These are phyloP conservation scores for Claviceps lovelessii DNA, from an alignment of 2,329 filamentous ascomycete genomes.

Conservation along the genomic window DNA sequence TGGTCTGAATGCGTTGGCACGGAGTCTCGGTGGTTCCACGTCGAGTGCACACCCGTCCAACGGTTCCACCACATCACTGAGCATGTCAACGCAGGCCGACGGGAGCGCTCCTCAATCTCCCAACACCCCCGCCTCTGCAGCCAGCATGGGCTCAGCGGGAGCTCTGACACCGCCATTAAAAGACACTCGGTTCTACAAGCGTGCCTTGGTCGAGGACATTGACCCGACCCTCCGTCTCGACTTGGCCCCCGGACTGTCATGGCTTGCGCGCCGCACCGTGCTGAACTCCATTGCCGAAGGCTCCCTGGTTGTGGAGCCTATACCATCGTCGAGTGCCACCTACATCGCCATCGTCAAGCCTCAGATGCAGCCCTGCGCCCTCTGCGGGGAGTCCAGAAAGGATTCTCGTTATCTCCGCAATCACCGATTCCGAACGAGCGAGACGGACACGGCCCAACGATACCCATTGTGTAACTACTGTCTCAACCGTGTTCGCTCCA, in stretches of 20 bases:
- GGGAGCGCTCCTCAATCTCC: conserved; percentile 44
- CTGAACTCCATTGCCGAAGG: conserved; percentile 73
- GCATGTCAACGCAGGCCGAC: conserved; percentile 31
- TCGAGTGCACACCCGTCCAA: conserved; percentile 39
- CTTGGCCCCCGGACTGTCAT: conserved; percentile 77
- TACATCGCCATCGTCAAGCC: conserved; percentile 35
- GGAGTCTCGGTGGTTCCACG: conserved; percentile 31
- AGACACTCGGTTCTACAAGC: conserved; percentile 89
- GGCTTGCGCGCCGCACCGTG: conserved; percentile 79
- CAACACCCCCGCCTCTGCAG: conserved; percentile 39
- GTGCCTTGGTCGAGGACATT: conserved; percentile 75
- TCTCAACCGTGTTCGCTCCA: conserved; percentile 65
- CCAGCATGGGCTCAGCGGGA: conserved; percentile 29
- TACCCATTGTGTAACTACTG: conserved; percentile 89
- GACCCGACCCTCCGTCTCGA: conserved; percentile 88
- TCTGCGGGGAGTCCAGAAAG: conserved; percentile 74
- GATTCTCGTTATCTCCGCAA: conserved; percentile 58
- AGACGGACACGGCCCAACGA: conserved; percentile 71
- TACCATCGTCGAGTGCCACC: conserved; percentile 48
- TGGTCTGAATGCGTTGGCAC: conserved; percentile 31
- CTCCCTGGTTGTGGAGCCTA: conserved; percentile 76
- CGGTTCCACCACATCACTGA: conserved; percentile 45
- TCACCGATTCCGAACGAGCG: conserved; percentile 79
- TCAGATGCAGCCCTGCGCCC: conserved; percentile 56
- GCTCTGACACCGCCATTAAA: conserved; percentile 50